Percentiles rank a stretch among this genome's conserved stretches.
These are phyloP conservation scores for Fusarium nelsonii DNA, from an alignment of 2,329 filamentous ascomycete genomes.

Conservation along the genomic window DNA sequence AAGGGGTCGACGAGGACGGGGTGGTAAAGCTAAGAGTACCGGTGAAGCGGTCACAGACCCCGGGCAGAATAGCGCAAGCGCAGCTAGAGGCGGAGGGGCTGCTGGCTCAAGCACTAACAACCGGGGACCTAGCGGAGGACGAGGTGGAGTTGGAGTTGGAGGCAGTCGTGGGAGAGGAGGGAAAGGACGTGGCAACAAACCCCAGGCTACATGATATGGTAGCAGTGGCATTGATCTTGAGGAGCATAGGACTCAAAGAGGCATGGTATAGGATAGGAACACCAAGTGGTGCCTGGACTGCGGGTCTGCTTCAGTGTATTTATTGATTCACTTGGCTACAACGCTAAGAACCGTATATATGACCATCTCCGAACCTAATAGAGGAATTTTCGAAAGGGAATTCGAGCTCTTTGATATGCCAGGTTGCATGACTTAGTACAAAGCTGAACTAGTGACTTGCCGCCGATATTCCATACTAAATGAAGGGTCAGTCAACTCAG, in stretches of 20 bases:
- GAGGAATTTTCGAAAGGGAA: neutral
- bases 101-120: constrained; percentile 26
- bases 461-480: neutral
- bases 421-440: too few species aligned
- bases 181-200: constrained; percentile 42
- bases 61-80: constrained; percentile 33
- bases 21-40: constrained; percentile 48
- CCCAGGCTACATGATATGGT: constrained; percentile 18
- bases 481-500: neutral
- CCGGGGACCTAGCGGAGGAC: constrained; percentile 35
- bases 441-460: neutral
- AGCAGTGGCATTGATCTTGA: constrained; percentile 23
- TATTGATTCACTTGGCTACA: constrained; percentile 23
- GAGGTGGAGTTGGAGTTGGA: constrained; percentile 40
- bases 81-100: constrained; percentile 24
- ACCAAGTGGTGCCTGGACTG: constrained; percentile 10
- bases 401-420: neutral
- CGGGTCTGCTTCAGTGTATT: constrained; percentile 26
- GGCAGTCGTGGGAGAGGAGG: constrained; percentile 42
- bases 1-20: constrained; percentile 50
- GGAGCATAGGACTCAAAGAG: constrained; percentile 38
- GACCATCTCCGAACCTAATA: constrained; percentile 22
- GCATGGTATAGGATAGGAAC: constrained; percentile 6
- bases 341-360: constrained; percentile 27
- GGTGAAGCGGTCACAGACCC: constrained; percentile 37